A percentile compares a stretch with the other conserved stretches of the same genome.
phyloP scores from a whole-genome alignment of 352 stramenopile species.

The Globisporangium irregulare region DNA sequence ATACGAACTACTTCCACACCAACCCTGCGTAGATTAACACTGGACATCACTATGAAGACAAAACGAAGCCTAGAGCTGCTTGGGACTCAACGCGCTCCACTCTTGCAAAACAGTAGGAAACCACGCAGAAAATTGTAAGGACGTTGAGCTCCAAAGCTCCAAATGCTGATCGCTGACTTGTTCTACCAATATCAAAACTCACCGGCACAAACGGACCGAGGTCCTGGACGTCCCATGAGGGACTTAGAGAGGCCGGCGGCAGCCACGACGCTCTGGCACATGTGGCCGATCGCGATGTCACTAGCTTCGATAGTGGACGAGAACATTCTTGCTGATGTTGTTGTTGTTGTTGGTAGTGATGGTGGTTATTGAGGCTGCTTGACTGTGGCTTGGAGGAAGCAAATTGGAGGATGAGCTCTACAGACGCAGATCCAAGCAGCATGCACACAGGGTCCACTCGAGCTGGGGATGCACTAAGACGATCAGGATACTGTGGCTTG shows the following conservation, averaged over 20 bases:
- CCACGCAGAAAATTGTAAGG: neutral
- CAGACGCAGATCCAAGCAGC: too few species aligned
- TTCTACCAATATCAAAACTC: neutral
- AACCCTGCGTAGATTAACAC: neutral
- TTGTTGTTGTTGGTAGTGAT: neutral
- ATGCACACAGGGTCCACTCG: too few species aligned
- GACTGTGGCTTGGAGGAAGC: neutral
- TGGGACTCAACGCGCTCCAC: neutral
- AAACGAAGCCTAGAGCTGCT: neutral
- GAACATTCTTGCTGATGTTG: neutral
- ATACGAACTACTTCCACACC: neutral
- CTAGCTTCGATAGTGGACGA: neutral
- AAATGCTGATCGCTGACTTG: neutral
- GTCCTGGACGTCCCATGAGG: neutral
- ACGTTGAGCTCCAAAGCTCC: neutral
- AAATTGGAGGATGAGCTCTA: neutral
- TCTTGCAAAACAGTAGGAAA: neutral
- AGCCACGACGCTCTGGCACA: neutral
- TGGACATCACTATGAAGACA: neutral
- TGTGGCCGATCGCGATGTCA: neutral
- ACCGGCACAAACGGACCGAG: neutral
- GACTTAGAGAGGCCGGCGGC: neutral
- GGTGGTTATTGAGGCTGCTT: neutral
- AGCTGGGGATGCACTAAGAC: too few species aligned
- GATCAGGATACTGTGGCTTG: too few species aligned